A percentile compares a stretch with the other conserved stretches of the same genome.
Evolutionary conservation across 2,329 filamentous ascomycete genomes (phyloP).

Genomic region (Trichophyton schoenleinii): DNA sequence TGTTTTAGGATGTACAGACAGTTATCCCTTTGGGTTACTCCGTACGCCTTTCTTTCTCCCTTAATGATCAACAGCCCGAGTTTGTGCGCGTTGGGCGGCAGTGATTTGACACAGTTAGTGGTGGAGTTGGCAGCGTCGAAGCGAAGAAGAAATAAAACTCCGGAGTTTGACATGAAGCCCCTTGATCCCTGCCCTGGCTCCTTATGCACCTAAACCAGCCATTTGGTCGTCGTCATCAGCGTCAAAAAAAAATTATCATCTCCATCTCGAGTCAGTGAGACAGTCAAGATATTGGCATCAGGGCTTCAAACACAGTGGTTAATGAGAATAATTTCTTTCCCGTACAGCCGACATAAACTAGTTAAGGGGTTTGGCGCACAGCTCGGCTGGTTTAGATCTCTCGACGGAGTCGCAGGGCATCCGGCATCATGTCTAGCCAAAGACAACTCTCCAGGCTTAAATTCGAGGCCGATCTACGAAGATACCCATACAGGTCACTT

Average conservation of each 20-base stretch:
- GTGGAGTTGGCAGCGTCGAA: not conserved
- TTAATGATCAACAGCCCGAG: not conserved
- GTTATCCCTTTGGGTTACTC: not conserved
- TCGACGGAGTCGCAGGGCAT: no score
- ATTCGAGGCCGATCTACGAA: not conserved
- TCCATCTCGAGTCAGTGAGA: not conserved
- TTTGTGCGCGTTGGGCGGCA: not conserved
- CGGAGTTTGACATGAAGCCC: not conserved
- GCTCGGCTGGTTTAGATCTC: not conserved
- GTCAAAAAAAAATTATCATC: not conserved
- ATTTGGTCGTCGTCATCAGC: not conserved
- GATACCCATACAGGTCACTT: no score
- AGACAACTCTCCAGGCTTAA: no score
- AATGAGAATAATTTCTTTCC: not conserved
- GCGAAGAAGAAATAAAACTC: not conserved
- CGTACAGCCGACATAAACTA: not conserved
- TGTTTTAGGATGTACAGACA: not conserved
- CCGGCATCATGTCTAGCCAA: no score
- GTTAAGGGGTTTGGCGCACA: not conserved
- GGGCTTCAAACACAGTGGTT: not conserved
- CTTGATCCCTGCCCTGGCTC: not conserved
- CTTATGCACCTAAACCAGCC: no score
- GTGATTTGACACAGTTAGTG: no score
- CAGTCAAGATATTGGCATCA: not conserved
- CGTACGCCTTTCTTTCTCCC: not conserved